phyloP scores from a whole-genome alignment of 306 rosid species.

The Mucuna pruriens region DNA sequence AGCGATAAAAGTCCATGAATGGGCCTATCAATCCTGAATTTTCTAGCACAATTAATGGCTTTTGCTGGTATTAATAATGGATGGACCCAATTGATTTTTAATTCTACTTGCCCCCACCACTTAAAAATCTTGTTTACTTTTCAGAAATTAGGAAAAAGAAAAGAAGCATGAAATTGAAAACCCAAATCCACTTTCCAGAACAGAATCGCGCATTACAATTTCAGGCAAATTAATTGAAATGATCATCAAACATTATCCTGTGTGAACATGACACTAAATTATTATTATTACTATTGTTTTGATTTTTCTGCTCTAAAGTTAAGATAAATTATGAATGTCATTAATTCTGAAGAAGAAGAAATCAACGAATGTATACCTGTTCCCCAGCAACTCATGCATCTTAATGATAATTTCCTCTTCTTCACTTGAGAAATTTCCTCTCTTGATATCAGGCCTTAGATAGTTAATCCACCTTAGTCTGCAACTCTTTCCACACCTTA shows the following conservation, averaged over 20 bases:
- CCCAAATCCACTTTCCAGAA: background rate
- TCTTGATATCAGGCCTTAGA: slow-evolving; percentile 76
- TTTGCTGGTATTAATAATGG: background rate
- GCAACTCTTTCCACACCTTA: slow-evolving; percentile 94
- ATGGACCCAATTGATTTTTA: background rate
- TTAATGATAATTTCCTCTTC: slow-evolving; percentile 70
- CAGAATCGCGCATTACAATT: background rate
- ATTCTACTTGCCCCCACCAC: background rate
- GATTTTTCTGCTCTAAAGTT: background rate
- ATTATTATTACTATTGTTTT: background rate
- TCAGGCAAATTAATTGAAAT: background rate
- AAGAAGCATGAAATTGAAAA: background rate
- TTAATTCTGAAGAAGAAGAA: background rate
- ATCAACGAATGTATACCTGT: slow-evolving; percentile 51
- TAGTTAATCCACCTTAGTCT: slow-evolving; percentile 86
- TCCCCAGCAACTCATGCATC: slow-evolving; percentile 73
- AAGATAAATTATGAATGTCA: slow-evolving; percentile 5
- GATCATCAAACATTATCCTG: background rate
- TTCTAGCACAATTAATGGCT: background rate
- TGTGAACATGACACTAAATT: background rate
- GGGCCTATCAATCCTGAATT: background rate
- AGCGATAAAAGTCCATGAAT: background rate
- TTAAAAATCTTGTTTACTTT: background rate
- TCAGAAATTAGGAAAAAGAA: background rate
- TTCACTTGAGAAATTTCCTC: slow-evolving; percentile 79